Percentiles rank a stretch among this genome's conserved stretches.
These are phyloP conservation scores for Serendipita sp. DNA, from an alignment of 768 basidiomycete genomes.

Conservation along the genomic window DNA sequence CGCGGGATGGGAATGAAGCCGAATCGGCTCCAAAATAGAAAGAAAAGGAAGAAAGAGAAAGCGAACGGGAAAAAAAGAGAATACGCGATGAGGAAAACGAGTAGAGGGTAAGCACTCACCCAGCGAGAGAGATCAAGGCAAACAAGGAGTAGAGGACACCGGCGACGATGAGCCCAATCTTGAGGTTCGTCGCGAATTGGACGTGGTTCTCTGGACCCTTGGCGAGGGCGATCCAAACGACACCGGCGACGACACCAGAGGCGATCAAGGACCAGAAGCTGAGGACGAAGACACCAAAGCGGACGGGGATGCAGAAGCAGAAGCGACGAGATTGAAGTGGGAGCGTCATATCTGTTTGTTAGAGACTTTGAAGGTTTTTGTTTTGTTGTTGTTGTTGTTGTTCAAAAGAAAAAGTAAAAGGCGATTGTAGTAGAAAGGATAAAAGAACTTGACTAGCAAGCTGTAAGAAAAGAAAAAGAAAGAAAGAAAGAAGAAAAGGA, in stretches of 20 bases:
- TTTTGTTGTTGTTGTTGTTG: background rate
- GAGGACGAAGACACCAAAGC: slow-evolving; percentile 41
- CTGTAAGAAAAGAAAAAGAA: background rate
- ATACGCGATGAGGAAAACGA: background rate
- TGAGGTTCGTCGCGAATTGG: slow-evolving; percentile 16
- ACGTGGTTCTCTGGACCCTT: slow-evolving; percentile 18
- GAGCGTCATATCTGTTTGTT: background rate
- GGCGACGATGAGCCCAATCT: slow-evolving; percentile 29
- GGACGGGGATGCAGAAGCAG: slow-evolving; percentile 48
- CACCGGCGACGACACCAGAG: slow-evolving; percentile 33
- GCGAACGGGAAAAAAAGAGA: too few relatives aligned
- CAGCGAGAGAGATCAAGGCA: slow-evolving; percentile 35
- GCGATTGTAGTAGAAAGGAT: background rate
- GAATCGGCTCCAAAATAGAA: too few relatives aligned
- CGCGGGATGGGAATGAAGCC: too few relatives aligned
- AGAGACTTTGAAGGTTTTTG: background rate
- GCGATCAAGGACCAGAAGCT: slow-evolving; percentile 36
- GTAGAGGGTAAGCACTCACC: slow-evolving; percentile 24
- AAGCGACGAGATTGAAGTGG: slow-evolving; percentile 17
- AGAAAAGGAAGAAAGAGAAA: too few relatives aligned
- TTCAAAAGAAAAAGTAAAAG: background rate
- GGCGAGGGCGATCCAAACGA: slow-evolving; percentile 46
- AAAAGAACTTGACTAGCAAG: slow-evolving; percentile 5
- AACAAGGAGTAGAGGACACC: slow-evolving; percentile 39
- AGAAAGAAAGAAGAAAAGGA: background rate